Conservation (phyloP, 768 basidiomycete genomes). For the Omphalotus guepiniiformis region DNA sequence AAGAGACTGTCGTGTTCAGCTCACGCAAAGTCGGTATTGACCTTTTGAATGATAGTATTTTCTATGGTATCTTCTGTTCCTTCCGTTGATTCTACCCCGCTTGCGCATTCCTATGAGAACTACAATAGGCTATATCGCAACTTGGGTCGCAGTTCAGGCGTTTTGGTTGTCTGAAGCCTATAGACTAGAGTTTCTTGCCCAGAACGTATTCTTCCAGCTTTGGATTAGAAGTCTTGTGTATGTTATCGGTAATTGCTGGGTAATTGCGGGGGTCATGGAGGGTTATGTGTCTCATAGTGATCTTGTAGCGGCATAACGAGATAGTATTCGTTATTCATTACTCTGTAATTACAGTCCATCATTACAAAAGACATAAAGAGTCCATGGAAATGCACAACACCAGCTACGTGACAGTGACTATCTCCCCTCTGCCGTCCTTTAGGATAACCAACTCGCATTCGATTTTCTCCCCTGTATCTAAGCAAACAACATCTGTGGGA, state of each 20-base stretch:
- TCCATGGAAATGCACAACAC: neutral
- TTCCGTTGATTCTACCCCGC: conserved; percentile 76
- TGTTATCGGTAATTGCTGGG: conserved; percentile 75
- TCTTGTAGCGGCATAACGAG: neutral
- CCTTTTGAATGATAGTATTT: conserved; percentile 72
- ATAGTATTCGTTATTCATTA: neutral
- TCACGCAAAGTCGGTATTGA: neutral
- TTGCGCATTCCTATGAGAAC: conserved; percentile 47
- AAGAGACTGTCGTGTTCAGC: neutral
- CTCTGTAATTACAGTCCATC: neutral
- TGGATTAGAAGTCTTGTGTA: conserved; percentile 81
- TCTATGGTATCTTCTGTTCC: conserved; percentile 89
- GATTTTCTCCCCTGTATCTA: conserved; percentile 89
- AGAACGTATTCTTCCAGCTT: conserved; percentile 65
- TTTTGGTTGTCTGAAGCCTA: conserved; percentile 93
- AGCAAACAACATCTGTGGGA: conserved; percentile 84
- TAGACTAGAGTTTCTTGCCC: conserved; percentile 81
- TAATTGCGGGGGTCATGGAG: conserved; percentile 61
- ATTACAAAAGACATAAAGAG: neutral
- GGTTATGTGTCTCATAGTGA: conserved; percentile 25
- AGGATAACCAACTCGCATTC: conserved; percentile 90
- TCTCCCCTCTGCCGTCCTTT: conserved; percentile 86
- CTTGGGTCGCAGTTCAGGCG: conserved; percentile 80
- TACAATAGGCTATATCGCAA: conserved; percentile 35
- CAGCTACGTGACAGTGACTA: conserved; percentile 77